Conservation (phyloP, 306 rosid genomes). For the Prunus persica region Prunus_persica_NCBIv2 NC_034016.1:19467001-19467500, state of each 20-base stretch:
- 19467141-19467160: slow-evolving; percentile 40
- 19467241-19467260: too few species aligned
- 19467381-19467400: slow-evolving; percentile 72
- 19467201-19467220: slow-evolving; percentile 6
- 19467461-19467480: slow-evolving; percentile 49
- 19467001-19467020: slow-evolving; percentile 55
- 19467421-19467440: slow-evolving; percentile 42
- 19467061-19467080: slow-evolving; percentile 70
- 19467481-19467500: neutral
- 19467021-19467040: slow-evolving; percentile 41
- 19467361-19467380: slow-evolving; percentile 71
- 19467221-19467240: too few species aligned
- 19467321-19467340: neutral
- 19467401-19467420: slow-evolving; percentile 53
- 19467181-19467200: slow-evolving; percentile 49
- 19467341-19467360: slow-evolving; percentile 49
- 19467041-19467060: slow-evolving; percentile 59
- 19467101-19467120: slow-evolving; percentile 31
- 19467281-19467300: neutral
- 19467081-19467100: slow-evolving; percentile 39
- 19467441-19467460: slow-evolving; percentile 54
- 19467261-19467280: neutral
- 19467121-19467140: slow-evolving; percentile 39
- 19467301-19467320: neutral
- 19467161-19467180: slow-evolving; percentile 37